Evolutionary conservation across 768 basidiomycete genomes (phyloP).

Genomic region (Podaxis carcinomalis): DNA sequence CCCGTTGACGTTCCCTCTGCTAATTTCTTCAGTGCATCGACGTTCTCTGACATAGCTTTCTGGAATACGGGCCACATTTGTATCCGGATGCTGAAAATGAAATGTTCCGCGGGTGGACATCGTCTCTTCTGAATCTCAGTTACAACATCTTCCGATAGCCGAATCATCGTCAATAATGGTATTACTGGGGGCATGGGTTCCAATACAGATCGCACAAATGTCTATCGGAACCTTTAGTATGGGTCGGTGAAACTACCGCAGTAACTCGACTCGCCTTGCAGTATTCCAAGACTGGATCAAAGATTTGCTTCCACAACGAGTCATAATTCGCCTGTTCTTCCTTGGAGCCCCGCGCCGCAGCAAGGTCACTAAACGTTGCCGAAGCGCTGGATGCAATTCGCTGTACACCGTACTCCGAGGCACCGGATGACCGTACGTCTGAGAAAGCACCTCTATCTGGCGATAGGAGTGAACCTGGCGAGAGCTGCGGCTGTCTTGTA

Average conservation of each 20-base stretch:
- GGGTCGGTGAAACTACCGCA: neutral
- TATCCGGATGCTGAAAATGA: constrained; percentile 75
- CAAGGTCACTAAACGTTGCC: constrained; percentile 30
- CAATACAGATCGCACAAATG: constrained; percentile 63
- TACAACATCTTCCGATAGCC: constrained; percentile 79
- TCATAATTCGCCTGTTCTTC: constrained; percentile 58
- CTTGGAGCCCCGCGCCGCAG: constrained; percentile 39
- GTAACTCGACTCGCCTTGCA: constrained; percentile 48
- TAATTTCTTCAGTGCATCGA: constrained; percentile 77
- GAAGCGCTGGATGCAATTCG: constrained; percentile 27
- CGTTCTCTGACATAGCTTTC: constrained; percentile 79
- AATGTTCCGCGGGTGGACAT: constrained; percentile 77
- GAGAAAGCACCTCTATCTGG: constrained; percentile 35
- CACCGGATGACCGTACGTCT: constrained; percentile 38
- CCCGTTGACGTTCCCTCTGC: constrained; percentile 66
- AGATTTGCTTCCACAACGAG: constrained; percentile 84
- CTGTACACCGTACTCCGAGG: constrained; percentile 48
- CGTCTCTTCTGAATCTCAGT: constrained; percentile 71
- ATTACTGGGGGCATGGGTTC: constrained; percentile 73
- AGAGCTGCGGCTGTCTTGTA: constrained; percentile 27
- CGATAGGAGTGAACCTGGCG: constrained; percentile 36
- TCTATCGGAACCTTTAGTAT: constrained; percentile 32
- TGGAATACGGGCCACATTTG: constrained; percentile 94
- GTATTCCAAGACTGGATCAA: constrained; percentile 89
- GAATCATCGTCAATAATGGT: constrained; percentile 86